phyloP scores from a whole-genome alignment of 768 basidiomycete genomes.

The Tylopilus subfusipes region DNA sequence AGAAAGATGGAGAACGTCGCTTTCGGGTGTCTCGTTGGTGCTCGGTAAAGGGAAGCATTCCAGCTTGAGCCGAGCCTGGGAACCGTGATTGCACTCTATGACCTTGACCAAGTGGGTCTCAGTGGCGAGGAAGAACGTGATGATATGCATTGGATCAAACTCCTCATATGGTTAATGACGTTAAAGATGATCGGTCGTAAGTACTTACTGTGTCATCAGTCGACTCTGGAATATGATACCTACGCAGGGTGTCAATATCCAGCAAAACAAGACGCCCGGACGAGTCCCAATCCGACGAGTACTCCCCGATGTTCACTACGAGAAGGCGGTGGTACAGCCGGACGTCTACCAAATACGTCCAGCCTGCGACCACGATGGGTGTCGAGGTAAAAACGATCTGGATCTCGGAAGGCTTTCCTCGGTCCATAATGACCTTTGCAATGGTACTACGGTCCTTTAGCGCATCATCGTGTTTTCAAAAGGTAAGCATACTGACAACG shows the following conservation, averaged over 20 bases:
- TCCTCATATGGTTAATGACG: neutral
- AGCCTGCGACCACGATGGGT: neutral
- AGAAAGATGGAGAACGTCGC: neutral
- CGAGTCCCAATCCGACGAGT: constrained; percentile 1
- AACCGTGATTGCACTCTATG: neutral
- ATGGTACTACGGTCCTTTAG: constrained; percentile 2
- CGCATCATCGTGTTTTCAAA: neutral
- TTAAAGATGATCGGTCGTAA: neutral
- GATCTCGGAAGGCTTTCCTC: neutral
- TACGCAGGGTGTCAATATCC: constrained; percentile 4
- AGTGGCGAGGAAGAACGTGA: constrained; percentile 3
- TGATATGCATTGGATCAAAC: neutral
- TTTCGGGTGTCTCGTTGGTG: neutral
- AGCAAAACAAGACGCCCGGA: constrained; percentile 1
- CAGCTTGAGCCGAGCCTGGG: neutral
- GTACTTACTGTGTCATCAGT: neutral
- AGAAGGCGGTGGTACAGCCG: constrained; percentile 8
- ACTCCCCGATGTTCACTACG: constrained; percentile 6
- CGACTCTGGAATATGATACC: neutral
- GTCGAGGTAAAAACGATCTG: neutral
- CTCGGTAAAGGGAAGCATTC: constrained; percentile 10
- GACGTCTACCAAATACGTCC: neutral
- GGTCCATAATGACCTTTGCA: constrained; percentile 1
- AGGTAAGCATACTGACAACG: neutral
- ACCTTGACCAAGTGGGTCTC: constrained; percentile 6